Evolutionary conservation across 106 monocot genomes (phyloP).

Genomic region (Dendrobium nobile): DNA sequence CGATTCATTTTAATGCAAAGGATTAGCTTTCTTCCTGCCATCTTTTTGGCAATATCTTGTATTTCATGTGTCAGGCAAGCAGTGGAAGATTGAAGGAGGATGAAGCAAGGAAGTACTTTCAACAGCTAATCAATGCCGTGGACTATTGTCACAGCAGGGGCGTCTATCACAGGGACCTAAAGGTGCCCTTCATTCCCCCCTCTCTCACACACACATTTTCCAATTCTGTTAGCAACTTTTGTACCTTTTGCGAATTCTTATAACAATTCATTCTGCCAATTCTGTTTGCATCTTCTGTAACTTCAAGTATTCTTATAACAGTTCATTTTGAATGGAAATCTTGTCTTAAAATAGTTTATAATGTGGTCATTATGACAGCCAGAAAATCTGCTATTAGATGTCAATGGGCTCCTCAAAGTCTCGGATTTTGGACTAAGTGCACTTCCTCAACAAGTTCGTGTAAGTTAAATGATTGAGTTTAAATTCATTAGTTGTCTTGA

Average conservation of each 20-base stretch:
- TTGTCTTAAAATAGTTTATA: background rate
- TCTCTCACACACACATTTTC: background rate
- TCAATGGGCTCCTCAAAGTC: constrained; percentile 64
- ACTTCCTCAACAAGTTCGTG: constrained; percentile 73
- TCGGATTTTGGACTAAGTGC: constrained; percentile 98
- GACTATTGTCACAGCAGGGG: constrained; percentile 97
- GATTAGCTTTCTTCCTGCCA: background rate
- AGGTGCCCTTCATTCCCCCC: constrained; percentile 31
- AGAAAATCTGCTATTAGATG: constrained; percentile 77
- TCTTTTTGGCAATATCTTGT: background rate
- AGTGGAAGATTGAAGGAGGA: constrained; percentile 77
- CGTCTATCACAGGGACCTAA: constrained; percentile 84
- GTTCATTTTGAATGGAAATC: background rate
- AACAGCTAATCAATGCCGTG: constrained; percentile 87
- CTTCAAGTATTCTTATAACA: background rate
- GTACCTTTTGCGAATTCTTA: background rate
- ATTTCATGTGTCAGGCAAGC: constrained; percentile 37
- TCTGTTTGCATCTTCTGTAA: background rate
- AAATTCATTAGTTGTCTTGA: background rate
- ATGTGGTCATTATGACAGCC: constrained; percentile 25
- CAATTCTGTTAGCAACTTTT: background rate
- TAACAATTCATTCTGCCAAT: background rate
- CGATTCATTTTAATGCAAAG: background rate
- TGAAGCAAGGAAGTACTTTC: constrained; percentile 93
- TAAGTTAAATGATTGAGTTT: constrained; percentile 20